Evolutionary conservation across 352 stramenopile genomes (phyloP), one percentile per base, ranked within the genome.

Genomic region (Globisporangium barbulae): DNA sequence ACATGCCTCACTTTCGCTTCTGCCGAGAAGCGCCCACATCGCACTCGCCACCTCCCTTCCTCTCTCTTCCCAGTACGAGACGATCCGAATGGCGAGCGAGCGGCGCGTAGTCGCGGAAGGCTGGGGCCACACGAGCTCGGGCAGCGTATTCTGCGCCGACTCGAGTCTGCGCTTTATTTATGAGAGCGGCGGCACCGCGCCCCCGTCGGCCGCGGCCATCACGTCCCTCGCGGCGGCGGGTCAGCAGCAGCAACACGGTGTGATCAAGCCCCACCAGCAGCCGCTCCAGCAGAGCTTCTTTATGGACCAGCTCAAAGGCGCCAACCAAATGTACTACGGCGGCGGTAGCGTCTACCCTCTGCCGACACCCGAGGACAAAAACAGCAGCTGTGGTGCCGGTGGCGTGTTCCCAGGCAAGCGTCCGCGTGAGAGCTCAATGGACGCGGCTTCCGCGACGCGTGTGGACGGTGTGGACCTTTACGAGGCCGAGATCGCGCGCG

Each of bases 121-220:
- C 25, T 93, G 82, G 81, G 83, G 81, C 44, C 58, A 74, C 5
- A 73, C 81, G 63, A 61, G 65, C 31, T 74, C 74, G 5, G 78
- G 83, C 33, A 88, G 70, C 68, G 83, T 93, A 63, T 93, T 93
- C 72, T 93, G 83, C 70, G 83, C 81, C 55, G 83, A 93, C 59
- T 93, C 83, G 63, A 89, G 81, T 73, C 76, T 93, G 45, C 83
- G 82, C 19, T 91, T 82, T 65, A 87, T 93, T 60, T 93, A 93
- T 70, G 81, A 93, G 68, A 75, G 65, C 59, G 25, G 25, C 25
- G 22, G 47, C 67, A 78, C 33, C 63, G 63, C 63, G 52, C 37
- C 44, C 30, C 33, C 64, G 25, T 39, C 64, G 19, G 65, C 68
- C 1, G 61, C 68, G n/a, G 68, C 71, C 30, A 73, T 78, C 69